phyloP scores from a whole-genome alignment of 2,329 filamentous ascomycete species.

The Venturiaceae sp. region DNA sequence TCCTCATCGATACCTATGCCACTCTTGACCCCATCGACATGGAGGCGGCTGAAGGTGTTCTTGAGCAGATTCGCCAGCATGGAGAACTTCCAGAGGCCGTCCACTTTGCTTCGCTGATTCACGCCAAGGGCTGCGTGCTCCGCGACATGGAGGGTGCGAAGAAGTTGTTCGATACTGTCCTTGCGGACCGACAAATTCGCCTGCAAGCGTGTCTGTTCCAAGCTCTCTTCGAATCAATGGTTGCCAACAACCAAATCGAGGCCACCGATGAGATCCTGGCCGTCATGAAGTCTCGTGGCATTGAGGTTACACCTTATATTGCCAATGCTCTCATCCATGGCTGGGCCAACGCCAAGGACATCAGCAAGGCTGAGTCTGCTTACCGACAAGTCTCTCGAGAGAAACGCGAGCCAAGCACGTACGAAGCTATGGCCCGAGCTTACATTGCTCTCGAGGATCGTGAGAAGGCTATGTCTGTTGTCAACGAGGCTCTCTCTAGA shows the following conservation, averaged over 20 bases:
- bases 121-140: slow-evolving; percentile 87
- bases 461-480: slow-evolving; percentile 64
- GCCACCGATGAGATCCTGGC: slow-evolving; percentile 60
- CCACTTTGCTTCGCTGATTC: slow-evolving; percentile 91
- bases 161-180: slow-evolving; percentile 70
- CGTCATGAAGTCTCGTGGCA: slow-evolving; percentile 62
- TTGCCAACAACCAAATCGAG: slow-evolving; percentile 79
- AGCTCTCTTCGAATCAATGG: slow-evolving; percentile 93
- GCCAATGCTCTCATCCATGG: slow-evolving; percentile 97
- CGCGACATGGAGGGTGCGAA: slow-evolving; percentile 83
- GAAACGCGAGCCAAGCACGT: slow-evolving; percentile 91
- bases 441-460: slow-evolving; percentile 79
- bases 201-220: slow-evolving; percentile 86
- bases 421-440: slow-evolving; percentile 95
- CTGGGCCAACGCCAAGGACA: slow-evolving; percentile 78
- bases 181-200: slow-evolving; percentile 56
- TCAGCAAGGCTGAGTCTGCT: slow-evolving; percentile 66
- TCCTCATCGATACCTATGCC: slow-evolving; percentile 89
- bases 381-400: slow-evolving; percentile 69
- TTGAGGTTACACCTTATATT: slow-evolving; percentile 93
- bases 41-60: slow-evolving; percentile 72
- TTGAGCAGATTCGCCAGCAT: slow-evolving; percentile 64
- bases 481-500: slow-evolving; percentile 80
- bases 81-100: slow-evolving; percentile 79
- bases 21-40: slow-evolving; percentile 89